A percentile compares a stretch with the other conserved stretches of the same genome.
These are phyloP conservation scores for Scenedesmus sp. DNA, from an alignment of 163 green algal species.

Conservation along the genomic window DNA sequence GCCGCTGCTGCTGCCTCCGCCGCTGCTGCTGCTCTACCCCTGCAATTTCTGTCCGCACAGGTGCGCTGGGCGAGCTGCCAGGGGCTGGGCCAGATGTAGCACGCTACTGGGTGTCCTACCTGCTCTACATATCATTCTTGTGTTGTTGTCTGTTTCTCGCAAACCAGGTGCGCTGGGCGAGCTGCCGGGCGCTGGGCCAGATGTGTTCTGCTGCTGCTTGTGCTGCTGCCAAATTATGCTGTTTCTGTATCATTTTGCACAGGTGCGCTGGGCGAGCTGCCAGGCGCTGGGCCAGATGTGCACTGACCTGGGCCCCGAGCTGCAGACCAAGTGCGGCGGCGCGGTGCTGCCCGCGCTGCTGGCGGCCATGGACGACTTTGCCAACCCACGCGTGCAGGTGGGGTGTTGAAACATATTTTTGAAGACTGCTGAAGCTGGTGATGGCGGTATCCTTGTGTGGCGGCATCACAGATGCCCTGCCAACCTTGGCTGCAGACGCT, in stretches of 20 bases:
- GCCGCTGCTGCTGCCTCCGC: neutral
- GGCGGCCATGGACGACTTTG: slow-evolving; percentile 91
- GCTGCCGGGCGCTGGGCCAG: neutral
- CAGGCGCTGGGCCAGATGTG: slow-evolving; percentile 98
- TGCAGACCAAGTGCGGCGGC: slow-evolving; percentile 77
- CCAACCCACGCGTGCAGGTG: slow-evolving; percentile 89
- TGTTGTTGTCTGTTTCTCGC: too few species aligned
- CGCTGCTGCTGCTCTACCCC: neutral
- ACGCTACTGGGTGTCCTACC: slow-evolving; percentile 50
- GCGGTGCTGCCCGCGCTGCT: slow-evolving; percentile 89
- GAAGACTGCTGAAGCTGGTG: neutral
- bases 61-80: slow-evolving; percentile 89
- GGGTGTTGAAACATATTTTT: neutral
- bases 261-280: slow-evolving; percentile 95
- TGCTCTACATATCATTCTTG: neutral
- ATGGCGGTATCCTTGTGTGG: too few species aligned
- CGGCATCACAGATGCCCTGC: too few species aligned
- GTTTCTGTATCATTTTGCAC: neutral
- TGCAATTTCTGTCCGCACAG: slow-evolving; percentile 25
- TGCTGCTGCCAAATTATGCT: neutral
- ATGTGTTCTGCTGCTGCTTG: neutral
- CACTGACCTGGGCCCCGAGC: slow-evolving; percentile 96
- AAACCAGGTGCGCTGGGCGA: slow-evolving; percentile 84
- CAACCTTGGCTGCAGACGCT: too few species aligned
- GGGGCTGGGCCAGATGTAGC: too few species aligned